phyloP scores from a whole-genome alignment of 345 rosid species.

The Cardamine resedifolia region DNA sequence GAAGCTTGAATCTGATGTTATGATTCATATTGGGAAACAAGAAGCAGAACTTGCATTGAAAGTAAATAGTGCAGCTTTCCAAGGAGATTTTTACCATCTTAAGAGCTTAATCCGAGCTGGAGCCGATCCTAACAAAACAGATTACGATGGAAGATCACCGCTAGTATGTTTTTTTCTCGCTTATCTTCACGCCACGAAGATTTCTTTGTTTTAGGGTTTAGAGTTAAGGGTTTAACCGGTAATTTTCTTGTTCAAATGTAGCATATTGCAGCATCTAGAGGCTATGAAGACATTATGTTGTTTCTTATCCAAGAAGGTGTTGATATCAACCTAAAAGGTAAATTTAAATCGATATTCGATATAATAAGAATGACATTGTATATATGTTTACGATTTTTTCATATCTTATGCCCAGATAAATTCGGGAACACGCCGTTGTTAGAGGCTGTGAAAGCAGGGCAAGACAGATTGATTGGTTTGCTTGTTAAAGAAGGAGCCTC shows the following conservation, averaged over 20 bases:
- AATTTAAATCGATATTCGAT: background rate
- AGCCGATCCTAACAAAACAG: constrained; percentile 84
- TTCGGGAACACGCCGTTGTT: constrained; percentile 83
- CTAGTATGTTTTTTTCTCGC: constrained; percentile 48
- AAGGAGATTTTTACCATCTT: constrained; percentile 81
- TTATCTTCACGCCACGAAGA: background rate
- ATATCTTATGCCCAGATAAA: constrained; percentile 51
- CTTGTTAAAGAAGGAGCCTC: constrained; percentile 72
- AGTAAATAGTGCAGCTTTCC: constrained; percentile 77
- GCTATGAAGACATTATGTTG: constrained; percentile 62
- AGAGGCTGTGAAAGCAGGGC: constrained; percentile 84
- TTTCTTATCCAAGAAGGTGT: constrained; percentile 69
- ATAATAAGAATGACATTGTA: background rate
- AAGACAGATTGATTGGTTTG: constrained; percentile 59
- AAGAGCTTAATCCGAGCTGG: constrained; percentile 77
- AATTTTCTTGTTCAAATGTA: constrained; percentile 40
- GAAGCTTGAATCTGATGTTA: constrained; percentile 76
- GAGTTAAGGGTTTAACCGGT: background rate
- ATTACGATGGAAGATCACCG: constrained; percentile 92
- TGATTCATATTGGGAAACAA: constrained; percentile 88
- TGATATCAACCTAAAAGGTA: constrained; percentile 72
- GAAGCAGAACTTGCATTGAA: constrained; percentile 94
- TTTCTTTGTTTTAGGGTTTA: background rate
- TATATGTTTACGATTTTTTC: constrained; percentile 9
- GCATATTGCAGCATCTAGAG: constrained; percentile 94